These are phyloP conservation scores for Verticillium albo-atrum DNA, from an alignment of 2,329 filamentous ascomycete genomes.

Conservation along the genomic window DNA sequence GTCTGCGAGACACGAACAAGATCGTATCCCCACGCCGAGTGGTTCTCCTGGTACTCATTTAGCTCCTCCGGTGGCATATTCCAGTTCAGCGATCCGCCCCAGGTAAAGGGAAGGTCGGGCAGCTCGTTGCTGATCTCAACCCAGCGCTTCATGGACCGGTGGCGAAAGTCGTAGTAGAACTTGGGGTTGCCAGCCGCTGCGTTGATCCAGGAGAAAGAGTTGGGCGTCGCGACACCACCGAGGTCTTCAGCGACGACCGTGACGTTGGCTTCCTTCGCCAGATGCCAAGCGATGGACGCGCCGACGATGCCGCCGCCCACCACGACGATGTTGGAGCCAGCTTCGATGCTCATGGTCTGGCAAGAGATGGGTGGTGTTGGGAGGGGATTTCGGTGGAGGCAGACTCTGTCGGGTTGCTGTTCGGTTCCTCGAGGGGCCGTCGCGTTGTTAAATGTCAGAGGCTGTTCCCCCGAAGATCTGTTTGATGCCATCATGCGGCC, in stretches of 20 bases:
- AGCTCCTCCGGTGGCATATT: conserved; percentile 17
- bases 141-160: conserved; percentile 22
- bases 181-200: conserved; percentile 18
- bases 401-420: too few relatives aligned
- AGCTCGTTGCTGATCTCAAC: conserved; percentile 14
- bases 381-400: too few relatives aligned
- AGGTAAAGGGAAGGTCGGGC: conserved; percentile 17
- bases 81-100: conserved; percentile 19
- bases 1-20: conserved; percentile 14
- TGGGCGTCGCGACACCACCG: conserved; percentile 23
- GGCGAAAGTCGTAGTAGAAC: conserved; percentile 22
- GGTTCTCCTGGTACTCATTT: conserved; percentile 9
- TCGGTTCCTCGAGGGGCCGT: too few relatives aligned
- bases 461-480: too few relatives aligned
- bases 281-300: conserved; percentile 25
- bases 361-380: too few relatives aligned
- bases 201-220: conserved; percentile 27
- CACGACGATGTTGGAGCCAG: conserved; percentile 12
- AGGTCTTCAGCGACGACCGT: conserved; percentile 21
- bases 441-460: too few relatives aligned
- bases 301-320: conserved; percentile 23
- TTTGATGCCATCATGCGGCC: too few relatives aligned
- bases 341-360: neutral
- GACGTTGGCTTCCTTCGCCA: conserved; percentile 17
- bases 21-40: conserved; percentile 20